These are phyloP conservation scores for Nothomitra cinnamomea DNA, from an alignment of 2,329 filamentous ascomycete species.

Conservation along the genomic window DNA sequence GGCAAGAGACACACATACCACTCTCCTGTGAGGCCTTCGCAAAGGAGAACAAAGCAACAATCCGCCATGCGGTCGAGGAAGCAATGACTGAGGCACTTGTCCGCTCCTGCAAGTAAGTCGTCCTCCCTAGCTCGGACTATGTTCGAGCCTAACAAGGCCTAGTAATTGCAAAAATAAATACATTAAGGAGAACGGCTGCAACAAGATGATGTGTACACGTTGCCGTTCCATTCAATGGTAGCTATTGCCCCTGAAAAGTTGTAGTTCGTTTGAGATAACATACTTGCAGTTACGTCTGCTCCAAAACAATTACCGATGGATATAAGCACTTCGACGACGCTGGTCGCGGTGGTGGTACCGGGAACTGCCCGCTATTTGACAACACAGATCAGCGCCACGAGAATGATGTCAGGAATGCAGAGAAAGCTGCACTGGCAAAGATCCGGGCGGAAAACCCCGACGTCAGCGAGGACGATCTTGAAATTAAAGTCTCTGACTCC, in stretches of 20 bases:
- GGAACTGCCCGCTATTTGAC: slow-evolving; percentile 54
- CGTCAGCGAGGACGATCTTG: slow-evolving; percentile 38
- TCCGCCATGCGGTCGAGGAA: slow-evolving; percentile 56
- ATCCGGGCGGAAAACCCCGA: slow-evolving; percentile 42
- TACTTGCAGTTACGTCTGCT: slow-evolving; percentile 55
- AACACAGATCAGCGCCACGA: slow-evolving; percentile 40
- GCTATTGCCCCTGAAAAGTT: slow-evolving; percentile 8
- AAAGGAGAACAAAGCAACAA: slow-evolving; percentile 27
- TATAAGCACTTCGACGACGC: slow-evolving; percentile 56
- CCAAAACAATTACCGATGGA: slow-evolving; percentile 38
- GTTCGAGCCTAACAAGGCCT: slow-evolving; percentile 6
- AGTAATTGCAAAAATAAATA: slow-evolving; percentile 51
- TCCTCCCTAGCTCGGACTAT: neutral
- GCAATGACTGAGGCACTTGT: slow-evolving; percentile 70
- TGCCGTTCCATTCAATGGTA: slow-evolving; percentile 38
- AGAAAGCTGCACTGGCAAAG: slow-evolving; percentile 37
- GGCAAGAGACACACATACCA: slow-evolving; percentile 51
- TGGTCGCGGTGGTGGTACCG: slow-evolving; percentile 27
- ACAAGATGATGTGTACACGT: slow-evolving; percentile 62
- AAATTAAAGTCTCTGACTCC: slow-evolving; percentile 39
- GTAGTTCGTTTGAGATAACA: slow-evolving; percentile 4
- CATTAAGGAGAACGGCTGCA: slow-evolving; percentile 64
- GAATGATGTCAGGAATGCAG: slow-evolving; percentile 44
- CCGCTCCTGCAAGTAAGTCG: slow-evolving; percentile 46
- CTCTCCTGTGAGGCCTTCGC: slow-evolving; percentile 49